Conservation (phyloP, 1,284 basidiomycete species). For the Melampsora larici-populina region DNA sequence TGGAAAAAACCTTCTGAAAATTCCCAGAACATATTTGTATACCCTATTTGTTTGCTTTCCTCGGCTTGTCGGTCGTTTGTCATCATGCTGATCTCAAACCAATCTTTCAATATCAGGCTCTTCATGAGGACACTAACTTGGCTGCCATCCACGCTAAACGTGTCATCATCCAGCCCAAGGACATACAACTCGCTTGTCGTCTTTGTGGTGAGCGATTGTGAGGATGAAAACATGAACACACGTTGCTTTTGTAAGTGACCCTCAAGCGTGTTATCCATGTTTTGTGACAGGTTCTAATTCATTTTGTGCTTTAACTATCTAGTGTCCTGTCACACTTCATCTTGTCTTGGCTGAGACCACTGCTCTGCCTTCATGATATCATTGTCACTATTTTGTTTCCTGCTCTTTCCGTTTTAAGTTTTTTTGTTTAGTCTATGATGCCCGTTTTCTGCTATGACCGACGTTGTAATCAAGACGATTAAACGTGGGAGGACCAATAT, state of each 20-base stretch:
- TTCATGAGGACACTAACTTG: constrained; percentile 61
- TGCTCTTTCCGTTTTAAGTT: not conserved
- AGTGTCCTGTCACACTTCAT: not conserved
- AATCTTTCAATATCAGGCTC: constrained; percentile 46
- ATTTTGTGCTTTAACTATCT: not conserved
- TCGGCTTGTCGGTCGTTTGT: no score
- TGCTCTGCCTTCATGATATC: not conserved
- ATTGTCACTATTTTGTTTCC: not conserved
- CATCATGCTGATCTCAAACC: not conserved
- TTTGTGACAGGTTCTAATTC: not conserved
- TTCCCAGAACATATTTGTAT: no score
- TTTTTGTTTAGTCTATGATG: no score
- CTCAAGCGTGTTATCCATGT: not conserved
- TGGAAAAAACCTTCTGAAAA: no score
- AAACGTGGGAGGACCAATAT: no score
- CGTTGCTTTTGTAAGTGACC: not conserved
- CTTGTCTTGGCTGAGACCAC: not conserved
- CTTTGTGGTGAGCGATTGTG: constrained; percentile 59
- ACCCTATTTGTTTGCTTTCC: no score
- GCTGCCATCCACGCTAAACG: constrained; percentile 62
- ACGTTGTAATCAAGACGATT: no score
- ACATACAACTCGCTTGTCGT: constrained; percentile 64
- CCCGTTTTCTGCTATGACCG: no score
- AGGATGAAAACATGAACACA: not conserved
- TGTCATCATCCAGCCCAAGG: constrained; percentile 67